Percentiles rank a stretch among this genome's conserved stretches.
Conservation (phyloP, 139 green algal species). For the Penium margaritaceum region DNA sequence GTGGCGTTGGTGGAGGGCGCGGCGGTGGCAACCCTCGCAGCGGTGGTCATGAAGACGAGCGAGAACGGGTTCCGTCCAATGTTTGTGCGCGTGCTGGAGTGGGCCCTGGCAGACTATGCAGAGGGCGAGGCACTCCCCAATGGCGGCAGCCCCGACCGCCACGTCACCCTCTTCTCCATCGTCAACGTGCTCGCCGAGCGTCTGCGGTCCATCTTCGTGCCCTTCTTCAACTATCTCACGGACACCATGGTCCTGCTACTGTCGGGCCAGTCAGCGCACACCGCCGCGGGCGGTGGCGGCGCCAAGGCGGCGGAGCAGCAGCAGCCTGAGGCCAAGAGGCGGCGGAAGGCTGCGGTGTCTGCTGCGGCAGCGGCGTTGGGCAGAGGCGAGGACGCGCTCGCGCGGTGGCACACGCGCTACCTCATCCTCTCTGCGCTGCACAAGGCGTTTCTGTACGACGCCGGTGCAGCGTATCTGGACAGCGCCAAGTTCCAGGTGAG, state of each 20-base stretch:
- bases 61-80: conserved; percentile 83
- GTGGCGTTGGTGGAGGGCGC: conserved; percentile 46
- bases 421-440: conserved; percentile 68
- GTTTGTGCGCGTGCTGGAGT: conserved; percentile 79
- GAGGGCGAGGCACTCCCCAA: background rate
- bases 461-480: conserved; percentile 59
- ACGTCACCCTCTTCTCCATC: conserved; percentile 31
- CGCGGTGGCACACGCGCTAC: conserved; percentile 51
- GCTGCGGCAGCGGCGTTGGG: background rate
- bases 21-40: conserved; percentile 55
- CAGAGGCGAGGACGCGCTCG: background rate
- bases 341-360: conserved; percentile 23
- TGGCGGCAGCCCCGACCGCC: conserved; percentile 14
- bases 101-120: conserved; percentile 49
- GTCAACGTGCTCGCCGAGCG: conserved; percentile 53
- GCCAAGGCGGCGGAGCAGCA: too few relatives aligned
- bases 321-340: too few relatives aligned
- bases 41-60: conserved; percentile 77
- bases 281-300: conserved; percentile 4
- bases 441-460: conserved; percentile 75
- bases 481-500: conserved; percentile 54
- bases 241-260: conserved; percentile 27
- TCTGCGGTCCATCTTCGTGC: conserved; percentile 68
- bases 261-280: background rate
- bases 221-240: conserved; percentile 51